Percentiles rank a stretch among this genome's conserved stretches.
Evolutionary conservation across 129 eudicot species (phyloP).

Genomic region (Escallonia rubra): DNA sequence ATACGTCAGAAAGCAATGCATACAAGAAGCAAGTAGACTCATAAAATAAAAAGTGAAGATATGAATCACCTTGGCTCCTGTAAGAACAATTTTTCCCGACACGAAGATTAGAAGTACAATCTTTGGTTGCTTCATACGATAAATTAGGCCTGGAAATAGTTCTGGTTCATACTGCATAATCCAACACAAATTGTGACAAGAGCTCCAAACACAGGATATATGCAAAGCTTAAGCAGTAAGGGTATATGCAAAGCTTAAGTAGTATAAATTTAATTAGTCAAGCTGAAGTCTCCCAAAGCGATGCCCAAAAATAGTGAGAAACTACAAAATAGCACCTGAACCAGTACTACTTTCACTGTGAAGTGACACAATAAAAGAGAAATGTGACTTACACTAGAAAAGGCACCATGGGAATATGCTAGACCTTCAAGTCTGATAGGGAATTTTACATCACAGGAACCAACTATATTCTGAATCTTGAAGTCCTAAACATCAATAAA

Average conservation of each 20-base stretch:
- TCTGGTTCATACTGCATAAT: constrained; percentile 87
- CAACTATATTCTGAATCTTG: constrained; percentile 89
- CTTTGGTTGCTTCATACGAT: constrained; percentile 91
- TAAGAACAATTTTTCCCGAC: constrained; percentile 87
- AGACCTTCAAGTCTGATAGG: constrained; percentile 90
- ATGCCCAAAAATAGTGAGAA: too few relatives aligned
- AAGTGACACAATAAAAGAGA: too few relatives aligned
- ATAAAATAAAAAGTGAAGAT: neutral
- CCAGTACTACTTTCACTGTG: too few relatives aligned
- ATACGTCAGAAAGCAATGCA: neutral
- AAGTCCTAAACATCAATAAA: constrained; percentile 52
- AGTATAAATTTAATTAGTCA: too few relatives aligned
- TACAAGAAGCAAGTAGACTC: neutral
- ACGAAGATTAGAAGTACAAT: constrained; percentile 84
- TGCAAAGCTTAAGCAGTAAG: too few relatives aligned
- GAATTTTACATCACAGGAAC: constrained; percentile 92
- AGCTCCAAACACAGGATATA: too few relatives aligned
- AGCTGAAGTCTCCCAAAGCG: too few relatives aligned
- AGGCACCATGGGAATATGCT: constrained; percentile 83
- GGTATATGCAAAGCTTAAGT: too few relatives aligned
- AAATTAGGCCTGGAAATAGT: constrained; percentile 83
- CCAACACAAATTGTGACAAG: neutral
- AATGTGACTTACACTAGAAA: constrained; percentile 64
- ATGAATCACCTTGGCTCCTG: constrained; percentile 78
- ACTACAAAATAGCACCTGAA: too few relatives aligned